Base-by-base conservation (phyloP, 202 grass and related monocot genomes). In the Tripidium arundinaceum region DNA sequence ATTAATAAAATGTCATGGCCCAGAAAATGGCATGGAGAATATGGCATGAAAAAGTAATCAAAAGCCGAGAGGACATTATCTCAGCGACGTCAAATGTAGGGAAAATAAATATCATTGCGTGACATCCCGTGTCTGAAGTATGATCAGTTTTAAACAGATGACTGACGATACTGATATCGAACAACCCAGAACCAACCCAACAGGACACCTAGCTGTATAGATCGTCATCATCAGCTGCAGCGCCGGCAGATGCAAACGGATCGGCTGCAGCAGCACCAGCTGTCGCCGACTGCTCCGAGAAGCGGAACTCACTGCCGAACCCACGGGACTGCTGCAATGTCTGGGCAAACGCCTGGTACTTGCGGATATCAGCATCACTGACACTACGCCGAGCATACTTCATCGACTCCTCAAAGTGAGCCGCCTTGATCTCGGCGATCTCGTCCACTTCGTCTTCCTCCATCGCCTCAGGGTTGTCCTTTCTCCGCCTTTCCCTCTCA, bases 321-420 rank as follows among this genome's bases (percentile, higher is more conserved):
- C 91, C 89, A 6, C 94, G 88, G 5, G 91, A 92, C 64, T 97
- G 94, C 87, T 97, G 91, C 72, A 97, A 59, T 19, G 91, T 94
- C 85, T 97, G 94, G 0, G 91, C 94, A 6, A 94, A 97, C 3
- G 93, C 90, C 75, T 97, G 93, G 72, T 97, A 97, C 37, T 97
- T 97, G 19, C 90, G 74, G 19, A 97, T 93, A 49, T 93, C 93
- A 0, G 93, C 90, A 9, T 97, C 93, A 8, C 93, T 93, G 1
- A 93, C 91, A 66, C 94, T 97, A 13, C 94, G 77, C 4, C 94
- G 86, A 1, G 92, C 92, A 1, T 85, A 95, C 85, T 95, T 95
- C 92, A 96, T 96, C 0, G 93, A 96, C 76, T 96, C 93, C 75
- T 96, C 93, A 0, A 96, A 96, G 70, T 92, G 93, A 4, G 72